These are phyloP conservation scores for Rhizopogon vinicolor DNA, from an alignment of 768 basidiomycete genomes.

Conservation along the genomic window DNA sequence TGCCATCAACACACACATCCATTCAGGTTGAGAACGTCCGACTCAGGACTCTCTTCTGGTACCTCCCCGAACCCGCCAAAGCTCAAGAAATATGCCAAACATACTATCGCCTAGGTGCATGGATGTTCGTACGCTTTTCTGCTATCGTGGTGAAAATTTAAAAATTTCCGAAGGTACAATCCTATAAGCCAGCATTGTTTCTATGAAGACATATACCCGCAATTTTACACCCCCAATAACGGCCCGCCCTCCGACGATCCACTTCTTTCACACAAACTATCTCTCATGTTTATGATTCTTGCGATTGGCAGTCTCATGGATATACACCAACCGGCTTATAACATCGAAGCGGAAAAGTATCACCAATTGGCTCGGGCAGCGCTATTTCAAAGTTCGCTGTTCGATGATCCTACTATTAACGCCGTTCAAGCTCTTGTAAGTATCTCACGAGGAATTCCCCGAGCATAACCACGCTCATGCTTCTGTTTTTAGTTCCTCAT, in stretches of 20 bases:
- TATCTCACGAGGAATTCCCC: constrained; percentile 33
- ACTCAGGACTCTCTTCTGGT: constrained; percentile 59
- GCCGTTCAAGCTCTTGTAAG: constrained; percentile 65
- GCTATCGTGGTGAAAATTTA: not conserved
- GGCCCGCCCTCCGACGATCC: constrained; percentile 46
- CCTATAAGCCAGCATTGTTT: constrained; percentile 59
- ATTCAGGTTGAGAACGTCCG: constrained; percentile 40
- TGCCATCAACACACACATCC: constrained; percentile 34
- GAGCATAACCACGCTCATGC: constrained; percentile 24
- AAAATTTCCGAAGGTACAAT: constrained; percentile 47
- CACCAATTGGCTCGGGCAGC: constrained; percentile 63
- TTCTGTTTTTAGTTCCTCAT: constrained; percentile 51
- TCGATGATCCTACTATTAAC: constrained; percentile 64
- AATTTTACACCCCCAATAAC: constrained; percentile 48
- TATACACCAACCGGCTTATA: constrained; percentile 49
- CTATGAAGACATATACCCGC: constrained; percentile 52
- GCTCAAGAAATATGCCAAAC: constrained; percentile 58
- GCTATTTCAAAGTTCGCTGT: constrained; percentile 57
- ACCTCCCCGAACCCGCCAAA: constrained; percentile 57
- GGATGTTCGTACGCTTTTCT: constrained; percentile 50
- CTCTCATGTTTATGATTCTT: constrained; percentile 61
- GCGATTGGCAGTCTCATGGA: constrained; percentile 66
- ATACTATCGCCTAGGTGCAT: constrained; percentile 62
- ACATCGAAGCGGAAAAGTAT: constrained; percentile 65
- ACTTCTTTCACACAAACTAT: constrained; percentile 53